A percentile compares a stretch with the other conserved stretches of the same genome.
These are phyloP conservation scores for Biscogniauxia mediterranea DNA, from an alignment of 2,329 filamentous ascomycete species.

Conservation along the genomic window DNA sequence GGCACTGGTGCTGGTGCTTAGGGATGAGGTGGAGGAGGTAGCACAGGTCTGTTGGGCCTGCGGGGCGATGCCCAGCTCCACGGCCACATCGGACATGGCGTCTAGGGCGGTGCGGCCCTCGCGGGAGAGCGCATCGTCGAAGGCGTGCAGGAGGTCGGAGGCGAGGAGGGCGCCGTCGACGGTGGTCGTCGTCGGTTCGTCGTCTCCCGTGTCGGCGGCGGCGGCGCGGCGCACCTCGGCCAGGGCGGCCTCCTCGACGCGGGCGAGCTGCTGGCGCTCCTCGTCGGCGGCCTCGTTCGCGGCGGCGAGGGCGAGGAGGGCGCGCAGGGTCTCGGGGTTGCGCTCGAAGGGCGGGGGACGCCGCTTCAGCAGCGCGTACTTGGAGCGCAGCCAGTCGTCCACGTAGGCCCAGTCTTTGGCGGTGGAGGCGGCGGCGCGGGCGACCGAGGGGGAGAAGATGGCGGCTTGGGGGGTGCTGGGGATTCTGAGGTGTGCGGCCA, in stretches of 20 bases:
- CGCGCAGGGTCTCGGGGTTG: constrained; percentile 78
- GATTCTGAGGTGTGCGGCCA: constrained; percentile 32
- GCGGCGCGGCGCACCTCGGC: constrained; percentile 41
- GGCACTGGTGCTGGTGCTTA: constrained; percentile 26
- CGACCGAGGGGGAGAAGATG: constrained; percentile 67
- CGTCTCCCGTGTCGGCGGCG: constrained; percentile 10
- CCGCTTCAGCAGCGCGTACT: constrained; percentile 42
- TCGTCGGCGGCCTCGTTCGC: constrained; percentile 78
- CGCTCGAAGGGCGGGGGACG: constrained; percentile 75
- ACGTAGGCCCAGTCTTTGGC: constrained; percentile 91
- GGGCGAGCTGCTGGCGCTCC: constrained; percentile 56
- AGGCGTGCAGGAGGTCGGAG: constrained; percentile 45
- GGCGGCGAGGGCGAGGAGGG: constrained; percentile 69
- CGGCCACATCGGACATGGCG: constrained; percentile 53
- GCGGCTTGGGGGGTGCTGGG: constrained; percentile 37
- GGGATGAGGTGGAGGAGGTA: constrained; percentile 28
- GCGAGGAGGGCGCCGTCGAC: background rate
- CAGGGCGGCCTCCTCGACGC: constrained; percentile 59
- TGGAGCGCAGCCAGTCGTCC: constrained; percentile 75
- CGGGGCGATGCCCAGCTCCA: constrained; percentile 48
- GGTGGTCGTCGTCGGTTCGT: background rate
- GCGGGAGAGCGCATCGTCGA: constrained; percentile 53
- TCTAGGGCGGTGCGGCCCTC: constrained; percentile 58
- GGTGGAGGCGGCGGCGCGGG: constrained; percentile 73
- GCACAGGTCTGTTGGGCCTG: constrained; percentile 33